Conservation (phyloP, 768 basidiomycete species). For the Trametes meyenii region DNA sequence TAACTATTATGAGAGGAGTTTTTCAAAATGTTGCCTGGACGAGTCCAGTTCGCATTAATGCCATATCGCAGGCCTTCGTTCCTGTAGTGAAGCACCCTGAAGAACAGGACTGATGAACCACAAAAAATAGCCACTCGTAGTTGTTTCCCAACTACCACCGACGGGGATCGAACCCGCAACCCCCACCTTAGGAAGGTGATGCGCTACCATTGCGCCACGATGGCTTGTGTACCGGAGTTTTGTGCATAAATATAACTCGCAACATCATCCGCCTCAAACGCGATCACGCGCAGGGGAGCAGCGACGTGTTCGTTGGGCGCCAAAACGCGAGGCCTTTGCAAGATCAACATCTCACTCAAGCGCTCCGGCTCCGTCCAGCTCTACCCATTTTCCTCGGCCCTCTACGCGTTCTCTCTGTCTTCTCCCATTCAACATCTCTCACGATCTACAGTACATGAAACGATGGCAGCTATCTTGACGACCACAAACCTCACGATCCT, state of each 20-base stretch:
- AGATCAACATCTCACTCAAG: conserved; percentile 6
- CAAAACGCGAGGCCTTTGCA: neutral
- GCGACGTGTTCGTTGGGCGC: conserved; percentile 1
- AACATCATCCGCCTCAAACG: neutral
- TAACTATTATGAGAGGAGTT: too few species aligned
- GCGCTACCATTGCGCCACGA: conserved; percentile 40
- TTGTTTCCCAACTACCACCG: conserved; percentile 29
- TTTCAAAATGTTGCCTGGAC: too few species aligned
- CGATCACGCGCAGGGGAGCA: conserved; percentile 7
- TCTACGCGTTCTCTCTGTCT: neutral
- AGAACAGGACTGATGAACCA: neutral
- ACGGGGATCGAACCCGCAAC: conserved; percentile 40
- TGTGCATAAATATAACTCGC: too few species aligned
- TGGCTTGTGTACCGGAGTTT: conserved; percentile 27
- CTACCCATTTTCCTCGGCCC: neutral
- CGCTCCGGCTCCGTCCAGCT: neutral
- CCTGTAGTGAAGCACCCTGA: too few species aligned
- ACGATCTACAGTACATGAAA: neutral
- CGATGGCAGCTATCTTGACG: conserved; percentile 17
- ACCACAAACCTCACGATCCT: conserved; percentile 12
- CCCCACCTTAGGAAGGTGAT: conserved; percentile 41
- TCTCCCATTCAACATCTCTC: neutral
- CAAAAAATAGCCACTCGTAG: conserved; percentile 3
- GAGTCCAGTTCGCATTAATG: too few species aligned
- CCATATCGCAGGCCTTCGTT: too few species aligned